Conservation (phyloP, 2,329 filamentous ascomycete species). For the Xylariaceae sp. region DNA sequence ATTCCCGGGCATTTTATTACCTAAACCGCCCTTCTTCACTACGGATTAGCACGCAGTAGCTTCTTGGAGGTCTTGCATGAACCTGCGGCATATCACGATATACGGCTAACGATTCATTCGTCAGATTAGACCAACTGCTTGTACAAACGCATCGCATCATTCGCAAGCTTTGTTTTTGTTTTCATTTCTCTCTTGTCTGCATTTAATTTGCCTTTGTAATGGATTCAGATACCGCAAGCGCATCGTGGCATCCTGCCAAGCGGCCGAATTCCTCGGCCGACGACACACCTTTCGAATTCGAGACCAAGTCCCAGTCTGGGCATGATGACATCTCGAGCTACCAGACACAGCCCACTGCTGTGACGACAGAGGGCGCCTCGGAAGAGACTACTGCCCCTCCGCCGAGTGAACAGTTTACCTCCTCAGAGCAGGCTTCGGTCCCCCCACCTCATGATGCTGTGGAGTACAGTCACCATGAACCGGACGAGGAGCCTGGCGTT, state of each 20-base stretch:
- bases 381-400: conserved; percentile 8
- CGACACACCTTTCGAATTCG: conserved; percentile 16
- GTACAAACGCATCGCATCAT: conserved; percentile 13
- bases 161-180: conserved; percentile 15
- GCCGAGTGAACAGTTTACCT: conserved; percentile 14
- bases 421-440: conserved; percentile 15
- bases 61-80: conserved; percentile 1
- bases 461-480: conserved; percentile 25
- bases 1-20: not conserved
- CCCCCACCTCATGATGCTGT: conserved; percentile 17
- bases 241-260: conserved; percentile 48
- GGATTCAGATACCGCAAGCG: conserved; percentile 39
- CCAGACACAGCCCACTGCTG: conserved; percentile 6
- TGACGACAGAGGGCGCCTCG: conserved; percentile 1
- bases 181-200: conserved; percentile 25
- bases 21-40: not conserved
- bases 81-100: not conserved
- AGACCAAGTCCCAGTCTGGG: conserved; percentile 13
- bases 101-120: conserved; percentile 16
- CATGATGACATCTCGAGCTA: not conserved
- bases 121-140: conserved; percentile 15
- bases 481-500: conserved; percentile 25
- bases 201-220: conserved; percentile 35
- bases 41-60: not conserved
- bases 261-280: conserved; percentile 40